Conservation (phyloP, 164 flowering plant genomes). For the Stephania japonica region DNA sequence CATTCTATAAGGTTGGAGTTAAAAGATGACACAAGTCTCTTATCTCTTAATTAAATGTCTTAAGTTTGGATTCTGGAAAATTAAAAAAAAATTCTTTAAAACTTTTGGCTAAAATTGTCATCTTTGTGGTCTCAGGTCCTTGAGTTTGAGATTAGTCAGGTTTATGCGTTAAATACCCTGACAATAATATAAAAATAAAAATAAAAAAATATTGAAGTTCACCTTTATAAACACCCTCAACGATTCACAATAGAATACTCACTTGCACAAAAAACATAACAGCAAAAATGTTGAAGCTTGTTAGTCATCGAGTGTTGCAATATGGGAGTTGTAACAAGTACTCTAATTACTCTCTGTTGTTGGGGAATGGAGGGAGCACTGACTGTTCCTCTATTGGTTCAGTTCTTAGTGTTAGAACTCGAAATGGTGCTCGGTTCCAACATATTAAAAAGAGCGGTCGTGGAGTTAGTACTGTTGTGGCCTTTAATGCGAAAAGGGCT, state of each 20-base stretch:
- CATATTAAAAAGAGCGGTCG: neutral
- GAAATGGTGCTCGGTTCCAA: neutral
- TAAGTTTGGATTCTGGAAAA: too few species aligned
- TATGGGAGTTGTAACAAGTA: neutral
- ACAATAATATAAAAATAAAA: neutral
- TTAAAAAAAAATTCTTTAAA: too few species aligned
- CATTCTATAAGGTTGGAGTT: too few species aligned
- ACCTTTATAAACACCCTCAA: neutral
- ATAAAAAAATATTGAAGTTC: neutral
- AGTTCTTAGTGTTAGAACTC: neutral
- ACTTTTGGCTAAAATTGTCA: too few species aligned
- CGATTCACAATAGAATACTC: neutral
- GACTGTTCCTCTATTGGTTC: neutral
- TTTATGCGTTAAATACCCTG: too few species aligned
- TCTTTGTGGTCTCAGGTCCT: too few species aligned
- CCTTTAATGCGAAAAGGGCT: neutral
- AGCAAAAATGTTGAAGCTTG: neutral
- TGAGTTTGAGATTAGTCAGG: too few species aligned
- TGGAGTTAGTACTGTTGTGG: neutral
- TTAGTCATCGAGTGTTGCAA: neutral
- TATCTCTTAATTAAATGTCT: too few species aligned
- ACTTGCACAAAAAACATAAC: neutral
- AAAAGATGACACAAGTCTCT: too few species aligned
- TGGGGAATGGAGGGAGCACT: neutral
- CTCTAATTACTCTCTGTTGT: neutral